Evolutionary conservation across 805 yeast genomes (phyloP), one percentile per base, ranked within the genome.

Genomic region (Myxozyma geophila): DNA sequence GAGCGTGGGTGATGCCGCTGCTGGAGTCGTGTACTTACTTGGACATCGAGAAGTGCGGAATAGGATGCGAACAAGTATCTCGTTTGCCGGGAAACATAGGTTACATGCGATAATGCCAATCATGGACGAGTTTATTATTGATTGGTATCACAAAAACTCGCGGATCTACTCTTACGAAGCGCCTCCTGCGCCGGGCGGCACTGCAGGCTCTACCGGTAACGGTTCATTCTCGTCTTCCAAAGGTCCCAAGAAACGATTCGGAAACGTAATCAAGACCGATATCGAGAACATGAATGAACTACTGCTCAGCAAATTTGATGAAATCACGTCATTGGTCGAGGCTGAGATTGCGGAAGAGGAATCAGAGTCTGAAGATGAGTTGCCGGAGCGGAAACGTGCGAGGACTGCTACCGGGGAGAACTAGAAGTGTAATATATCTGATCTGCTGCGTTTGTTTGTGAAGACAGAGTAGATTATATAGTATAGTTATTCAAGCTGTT

Each of bases 101-200:
- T 78, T 93, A 71, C 84, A 89, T 68, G 87, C 96, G 1, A 81
- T 93, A 51, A 90, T 90, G 4, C 92, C 97, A 5, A 82, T 90
- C 28, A 85, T 92, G 53, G 98, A 93, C 74, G 98, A 95, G 75
- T 85, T 88, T 8, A 83, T 92, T 77, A 83, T 89, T 17, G 97
- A 92, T 72, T 92, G 98, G 97, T 95, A 86, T 76, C 92, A 86
- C 78, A 86, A 87, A 67, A 88, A 90, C 71, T 90, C 97, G 1
- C 82, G 93, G 35, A 84, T 93, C 0, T 92, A 92, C 75, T 19
- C 59, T 44, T 46, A 50, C 46, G 52, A 54, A 21, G 19, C 57
- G n/a, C 28, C 48, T 7, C 7, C 48, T 15, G n/a, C 47, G 6
- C 21, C 48, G 2, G 44, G 39, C 21, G 39, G 40, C 13, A 28